Conservation (phyloP, 1,139 yeast species). For the Zygosaccharomyces sapae region DNA sequence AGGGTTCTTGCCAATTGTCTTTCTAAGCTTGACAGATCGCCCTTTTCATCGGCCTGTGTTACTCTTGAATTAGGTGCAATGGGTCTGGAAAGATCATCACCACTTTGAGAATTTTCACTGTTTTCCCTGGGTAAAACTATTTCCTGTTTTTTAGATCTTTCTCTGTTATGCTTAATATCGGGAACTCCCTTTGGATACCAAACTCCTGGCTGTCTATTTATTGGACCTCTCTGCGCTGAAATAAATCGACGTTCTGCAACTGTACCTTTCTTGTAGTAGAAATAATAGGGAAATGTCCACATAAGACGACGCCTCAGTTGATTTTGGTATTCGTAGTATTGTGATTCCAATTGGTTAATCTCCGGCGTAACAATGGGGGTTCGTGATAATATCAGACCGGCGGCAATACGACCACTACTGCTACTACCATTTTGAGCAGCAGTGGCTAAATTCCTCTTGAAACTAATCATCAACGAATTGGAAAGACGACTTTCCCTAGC, state of each 20-base stretch:
- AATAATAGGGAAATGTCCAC: conserved; percentile 98
- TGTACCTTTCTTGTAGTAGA: conserved; percentile 86
- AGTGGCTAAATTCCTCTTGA: conserved; percentile 24
- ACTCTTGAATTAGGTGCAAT: conserved; percentile 65
- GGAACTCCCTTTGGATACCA: conserved; percentile 82
- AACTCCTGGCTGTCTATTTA: conserved; percentile 65
- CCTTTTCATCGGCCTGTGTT: conserved; percentile 68
- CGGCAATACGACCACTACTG: conserved; percentile 28
- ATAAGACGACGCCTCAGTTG: conserved; percentile 84
- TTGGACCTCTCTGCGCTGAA: conserved; percentile 72
- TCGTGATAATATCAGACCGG: conserved; percentile 68
- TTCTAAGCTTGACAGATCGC: conserved; percentile 66
- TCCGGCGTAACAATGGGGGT: conserved; percentile 82
- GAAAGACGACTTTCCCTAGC: background rate
- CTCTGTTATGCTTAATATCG: conserved; percentile 82
- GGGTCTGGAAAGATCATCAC: conserved; percentile 61
- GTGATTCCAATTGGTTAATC: conserved; percentile 63
- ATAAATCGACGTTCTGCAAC: conserved; percentile 78
- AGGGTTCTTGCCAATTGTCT: conserved; percentile 76
- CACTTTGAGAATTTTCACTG: conserved; percentile 38
- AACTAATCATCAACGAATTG: conserved; percentile 9
- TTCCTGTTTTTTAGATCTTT: conserved; percentile 76
- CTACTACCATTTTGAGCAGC: conserved; percentile 15
- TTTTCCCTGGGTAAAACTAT: conserved; percentile 59
- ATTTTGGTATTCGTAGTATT: conserved; percentile 76